Conservation (phyloP, 176 grass and related monocot species). For the Oryza rufipogon region DNA sequence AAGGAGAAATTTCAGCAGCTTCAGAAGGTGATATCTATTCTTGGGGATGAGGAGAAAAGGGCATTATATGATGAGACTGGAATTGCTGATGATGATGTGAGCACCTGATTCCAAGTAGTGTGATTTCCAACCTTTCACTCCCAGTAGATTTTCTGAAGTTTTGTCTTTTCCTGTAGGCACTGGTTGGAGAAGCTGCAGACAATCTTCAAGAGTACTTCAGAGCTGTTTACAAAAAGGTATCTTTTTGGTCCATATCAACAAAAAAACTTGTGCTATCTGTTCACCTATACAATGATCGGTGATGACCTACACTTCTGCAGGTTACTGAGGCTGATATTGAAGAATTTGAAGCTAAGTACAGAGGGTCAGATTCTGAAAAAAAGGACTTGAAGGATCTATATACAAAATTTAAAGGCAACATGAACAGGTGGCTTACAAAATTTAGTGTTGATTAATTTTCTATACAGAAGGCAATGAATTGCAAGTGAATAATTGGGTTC, state of each 20-base stretch:
- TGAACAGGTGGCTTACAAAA: slow-evolving; percentile 71
- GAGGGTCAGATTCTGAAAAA: slow-evolving; percentile 94
- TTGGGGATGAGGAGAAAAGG: slow-evolving; percentile 93
- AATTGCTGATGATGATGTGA: slow-evolving; percentile 88
- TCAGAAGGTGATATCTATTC: slow-evolving; percentile 96
- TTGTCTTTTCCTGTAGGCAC: slow-evolving; percentile 49
- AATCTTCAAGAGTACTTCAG: slow-evolving; percentile 93
- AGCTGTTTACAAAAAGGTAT: slow-evolving; percentile 75
- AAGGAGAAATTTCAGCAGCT: slow-evolving; percentile 93
- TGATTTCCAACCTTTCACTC: slow-evolving; percentile 11
- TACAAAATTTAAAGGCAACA: slow-evolving; percentile 76
- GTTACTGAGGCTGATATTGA: slow-evolving; percentile 95
- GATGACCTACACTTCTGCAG: slow-evolving; percentile 37
- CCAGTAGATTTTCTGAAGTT: slow-evolving; percentile 10
- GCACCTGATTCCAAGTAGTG: slow-evolving; percentile 26
- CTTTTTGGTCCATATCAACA: slow-evolving; percentile 17
- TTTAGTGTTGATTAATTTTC: slow-evolving; percentile 10
- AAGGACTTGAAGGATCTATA: slow-evolving; percentile 93
- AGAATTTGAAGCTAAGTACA: slow-evolving; percentile 92
- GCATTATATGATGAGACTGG: slow-evolving; percentile 86
- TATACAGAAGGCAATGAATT: neutral
- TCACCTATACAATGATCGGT: neutral
- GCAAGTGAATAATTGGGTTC: neutral
- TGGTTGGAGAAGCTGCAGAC: slow-evolving; percentile 73
- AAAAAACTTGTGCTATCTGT: neutral